A percentile compares a stretch with the other conserved stretches of the same genome.
Evolutionary conservation across 164 flowering plant genomes (phyloP).

Genomic region (Aristolochia californica): DNA sequence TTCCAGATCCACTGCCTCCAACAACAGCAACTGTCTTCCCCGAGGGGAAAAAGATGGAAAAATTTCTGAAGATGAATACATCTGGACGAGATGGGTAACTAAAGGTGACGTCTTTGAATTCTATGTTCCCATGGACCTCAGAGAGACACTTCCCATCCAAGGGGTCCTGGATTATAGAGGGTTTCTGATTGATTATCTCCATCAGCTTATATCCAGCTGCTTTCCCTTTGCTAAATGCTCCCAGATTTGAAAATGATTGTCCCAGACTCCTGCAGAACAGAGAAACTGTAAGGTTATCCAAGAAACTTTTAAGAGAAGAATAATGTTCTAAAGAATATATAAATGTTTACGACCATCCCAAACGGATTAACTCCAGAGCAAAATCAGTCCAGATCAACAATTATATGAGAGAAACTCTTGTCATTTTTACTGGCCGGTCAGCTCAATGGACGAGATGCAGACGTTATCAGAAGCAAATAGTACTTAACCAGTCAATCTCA

Average conservation of each 20-base stretch:
- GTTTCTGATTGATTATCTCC: slow-evolving; percentile 90
- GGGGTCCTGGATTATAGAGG: slow-evolving; percentile 61
- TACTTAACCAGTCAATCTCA: no score
- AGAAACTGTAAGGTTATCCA: not conserved
- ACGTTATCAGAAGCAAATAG: no score
- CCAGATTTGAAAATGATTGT: slow-evolving; percentile 92
- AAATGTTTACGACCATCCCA: no score
- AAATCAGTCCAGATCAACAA: no score
- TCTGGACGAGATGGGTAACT: slow-evolving; percentile 97
- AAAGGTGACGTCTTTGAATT: slow-evolving; percentile 76
- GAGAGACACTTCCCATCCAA: slow-evolving; percentile 52
- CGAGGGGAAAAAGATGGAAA: slow-evolving; percentile 77
- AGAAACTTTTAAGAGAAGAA: not conserved
- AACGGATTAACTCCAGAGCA: no score
- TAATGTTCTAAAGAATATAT: not conserved
- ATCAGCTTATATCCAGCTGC: slow-evolving; percentile 87
- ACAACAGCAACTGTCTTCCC: slow-evolving; percentile 97
- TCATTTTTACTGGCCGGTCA: no score
- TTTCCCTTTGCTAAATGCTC: slow-evolving; percentile 97
- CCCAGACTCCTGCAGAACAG: slow-evolving; percentile 76
- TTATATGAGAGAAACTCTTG: no score
- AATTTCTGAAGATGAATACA: slow-evolving; percentile 62
- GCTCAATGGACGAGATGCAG: no score
- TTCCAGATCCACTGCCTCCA: slow-evolving; percentile 99
- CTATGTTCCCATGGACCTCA: slow-evolving; percentile 77